Conservation (phyloP, 495 filamentous ascomycete species). For the Trichoderma gamsii region DNA sequence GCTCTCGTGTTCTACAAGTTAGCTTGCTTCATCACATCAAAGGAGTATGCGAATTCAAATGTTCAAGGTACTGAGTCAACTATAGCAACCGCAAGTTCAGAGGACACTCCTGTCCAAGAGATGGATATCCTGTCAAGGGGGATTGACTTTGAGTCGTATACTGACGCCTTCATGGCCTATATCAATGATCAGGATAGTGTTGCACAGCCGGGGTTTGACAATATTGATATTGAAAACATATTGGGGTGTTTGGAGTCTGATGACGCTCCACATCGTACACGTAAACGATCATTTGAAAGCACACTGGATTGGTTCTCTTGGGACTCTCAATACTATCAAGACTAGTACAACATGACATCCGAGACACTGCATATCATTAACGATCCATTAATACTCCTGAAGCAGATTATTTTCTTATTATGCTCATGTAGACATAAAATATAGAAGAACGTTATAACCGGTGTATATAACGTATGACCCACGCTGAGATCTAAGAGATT, state of each 20-base stretch:
- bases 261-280: neutral
- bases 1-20: neutral
- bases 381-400: neutral
- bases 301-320: neutral
- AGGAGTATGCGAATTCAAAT: neutral
- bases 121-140: neutral
- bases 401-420: neutral
- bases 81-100: neutral
- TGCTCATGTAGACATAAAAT: too few species aligned
- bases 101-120: neutral
- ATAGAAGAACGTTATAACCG: too few species aligned
- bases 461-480: too few species aligned
- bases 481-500: too few species aligned
- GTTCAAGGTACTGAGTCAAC: neutral
- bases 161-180: neutral
- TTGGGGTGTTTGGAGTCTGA: neutral
- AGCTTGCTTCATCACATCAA: neutral
- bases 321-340: neutral
- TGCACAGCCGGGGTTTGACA: neutral
- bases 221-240: neutral
- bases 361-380: too few species aligned
- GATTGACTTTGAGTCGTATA: neutral
- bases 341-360: neutral
- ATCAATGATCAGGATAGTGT: neutral
- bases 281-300: neutral